phyloP scores from a whole-genome alignment of 75 land plant genomes.

The Pinus taeda region DNA sequence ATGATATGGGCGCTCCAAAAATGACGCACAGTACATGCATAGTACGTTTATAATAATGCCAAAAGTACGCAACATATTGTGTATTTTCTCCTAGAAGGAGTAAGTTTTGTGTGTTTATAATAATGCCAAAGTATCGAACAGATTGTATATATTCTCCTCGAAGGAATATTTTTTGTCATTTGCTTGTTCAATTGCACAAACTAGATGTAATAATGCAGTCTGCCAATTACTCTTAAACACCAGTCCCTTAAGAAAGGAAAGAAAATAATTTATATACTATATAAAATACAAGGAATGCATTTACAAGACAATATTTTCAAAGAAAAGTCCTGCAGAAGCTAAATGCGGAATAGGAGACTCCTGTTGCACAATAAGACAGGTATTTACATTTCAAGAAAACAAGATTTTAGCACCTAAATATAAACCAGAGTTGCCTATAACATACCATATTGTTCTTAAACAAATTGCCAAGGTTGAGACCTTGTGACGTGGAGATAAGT shows the following conservation, averaged over 20 bases:
- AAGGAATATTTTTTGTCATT: too few species aligned
- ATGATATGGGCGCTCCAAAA: too few species aligned
- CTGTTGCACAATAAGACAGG: background rate
- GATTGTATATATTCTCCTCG: too few species aligned
- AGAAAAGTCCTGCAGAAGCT: background rate
- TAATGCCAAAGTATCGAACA: too few species aligned
- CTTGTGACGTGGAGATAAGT: constrained; percentile 93
- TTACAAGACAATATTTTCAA: background rate
- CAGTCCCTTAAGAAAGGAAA: background rate
- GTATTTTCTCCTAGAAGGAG: too few species aligned
- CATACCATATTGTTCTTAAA: constrained; percentile 92
- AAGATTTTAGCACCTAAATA: background rate
- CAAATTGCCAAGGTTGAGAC: constrained; percentile 80
- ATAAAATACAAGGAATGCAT: background rate
- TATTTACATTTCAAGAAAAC: background rate
- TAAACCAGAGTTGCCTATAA: background rate
- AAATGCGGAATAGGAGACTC: background rate
- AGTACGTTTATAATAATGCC: too few species aligned
- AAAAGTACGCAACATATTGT: too few species aligned
- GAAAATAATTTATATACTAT: background rate
- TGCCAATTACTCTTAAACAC: background rate
- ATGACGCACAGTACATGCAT: too few species aligned
- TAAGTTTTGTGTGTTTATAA: too few species aligned
- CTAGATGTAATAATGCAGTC: too few species aligned
- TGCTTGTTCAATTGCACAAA: too few species aligned